These are phyloP conservation scores for Kalmusia sp. DNA, from an alignment of 2,329 filamentous ascomycete genomes.

Conservation along the genomic window DNA sequence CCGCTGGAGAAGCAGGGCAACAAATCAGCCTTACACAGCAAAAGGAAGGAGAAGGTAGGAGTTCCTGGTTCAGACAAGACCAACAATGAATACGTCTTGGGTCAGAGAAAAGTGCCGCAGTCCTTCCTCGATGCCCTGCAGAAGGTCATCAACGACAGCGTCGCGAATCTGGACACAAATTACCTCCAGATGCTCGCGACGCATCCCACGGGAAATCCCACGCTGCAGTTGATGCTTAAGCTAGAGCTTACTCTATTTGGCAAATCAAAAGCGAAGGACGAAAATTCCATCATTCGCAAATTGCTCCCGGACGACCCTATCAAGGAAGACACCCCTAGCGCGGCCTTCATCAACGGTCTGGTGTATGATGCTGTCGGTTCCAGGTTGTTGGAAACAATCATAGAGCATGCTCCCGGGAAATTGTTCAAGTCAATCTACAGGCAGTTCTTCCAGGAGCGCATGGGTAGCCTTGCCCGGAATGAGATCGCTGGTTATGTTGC, in stretches of 20 bases:
- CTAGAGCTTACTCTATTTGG: conserved; percentile 80
- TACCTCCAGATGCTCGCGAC: conserved; percentile 84
- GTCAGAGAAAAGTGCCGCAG: conserved; percentile 69
- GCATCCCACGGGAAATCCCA: conserved; percentile 90
- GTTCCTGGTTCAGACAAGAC: conserved; percentile 55
- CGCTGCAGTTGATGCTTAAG: conserved; percentile 87
- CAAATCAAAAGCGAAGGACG: conserved; percentile 69
- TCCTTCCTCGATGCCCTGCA: conserved; percentile 79
- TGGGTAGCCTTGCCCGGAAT: conserved; percentile 83
- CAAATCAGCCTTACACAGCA: conserved; percentile 83
- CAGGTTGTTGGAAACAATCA: conserved; percentile 84
- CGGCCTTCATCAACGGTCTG: conserved; percentile 82
- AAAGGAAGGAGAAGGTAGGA: conserved; percentile 85
- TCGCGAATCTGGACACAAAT: conserved; percentile 76
- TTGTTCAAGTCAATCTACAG: conserved; percentile 88
- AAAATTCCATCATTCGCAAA: conserved; percentile 73
- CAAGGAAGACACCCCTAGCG: conserved; percentile 74
- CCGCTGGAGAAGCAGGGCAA: conserved; percentile 69
- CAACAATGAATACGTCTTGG: conserved; percentile 50
- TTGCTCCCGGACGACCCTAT: conserved; percentile 83
- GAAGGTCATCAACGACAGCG: conserved; percentile 81
- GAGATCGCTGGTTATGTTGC: conserved; percentile 90
- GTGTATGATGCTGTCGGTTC: conserved; percentile 92
- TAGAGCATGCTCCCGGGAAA: conserved; percentile 82
- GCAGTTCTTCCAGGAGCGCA: conserved; percentile 78